Percentiles rank a stretch among this genome's conserved stretches.
Evolutionary conservation across 2,329 filamentous ascomycete genomes (phyloP).

Genomic region (Cercospora janseana): DNA sequence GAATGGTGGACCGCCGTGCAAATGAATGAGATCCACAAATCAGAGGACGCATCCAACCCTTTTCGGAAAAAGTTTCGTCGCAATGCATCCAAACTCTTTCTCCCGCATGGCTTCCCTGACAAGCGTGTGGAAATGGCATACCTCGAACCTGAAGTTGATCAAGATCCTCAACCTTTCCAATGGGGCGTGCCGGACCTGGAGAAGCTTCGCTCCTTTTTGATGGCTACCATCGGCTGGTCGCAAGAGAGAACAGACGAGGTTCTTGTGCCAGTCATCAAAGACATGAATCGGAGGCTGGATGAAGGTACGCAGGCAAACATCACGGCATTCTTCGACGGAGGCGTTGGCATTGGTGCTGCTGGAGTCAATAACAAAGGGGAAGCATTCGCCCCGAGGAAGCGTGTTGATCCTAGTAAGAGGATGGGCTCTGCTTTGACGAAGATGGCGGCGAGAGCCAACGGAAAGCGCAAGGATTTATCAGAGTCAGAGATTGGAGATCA

Average conservation of each 20-base stretch:
- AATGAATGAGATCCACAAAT: slow-evolving; percentile 59
- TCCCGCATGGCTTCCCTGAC: slow-evolving; percentile 77
- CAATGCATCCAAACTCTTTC: slow-evolving; percentile 80
- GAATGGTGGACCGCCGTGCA: slow-evolving; percentile 88
- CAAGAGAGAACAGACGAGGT: slow-evolving; percentile 93
- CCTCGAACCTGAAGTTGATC: slow-evolving; percentile 79
- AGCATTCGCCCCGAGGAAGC: slow-evolving; percentile 69
- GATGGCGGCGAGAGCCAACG: slow-evolving; percentile 57
- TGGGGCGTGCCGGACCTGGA: slow-evolving; percentile 96
- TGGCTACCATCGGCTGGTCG: slow-evolving; percentile 89
- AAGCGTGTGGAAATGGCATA: slow-evolving; percentile 79
- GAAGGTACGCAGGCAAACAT: slow-evolving; percentile 97
- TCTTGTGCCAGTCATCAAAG: slow-evolving; percentile 87
- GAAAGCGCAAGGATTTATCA: slow-evolving; percentile 25
- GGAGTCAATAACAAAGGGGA: slow-evolving; percentile 44
- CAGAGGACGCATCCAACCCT: slow-evolving; percentile 52
- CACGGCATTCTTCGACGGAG: slow-evolving; percentile 82
- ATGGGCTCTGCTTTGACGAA: slow-evolving; percentile 73
- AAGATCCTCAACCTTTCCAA: slow-evolving; percentile 73
- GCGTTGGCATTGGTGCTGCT: slow-evolving; percentile 63
- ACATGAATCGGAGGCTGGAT: slow-evolving; percentile 84
- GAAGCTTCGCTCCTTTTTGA: slow-evolving; percentile 77
- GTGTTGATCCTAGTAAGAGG: slow-evolving; percentile 64
- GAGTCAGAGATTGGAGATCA: not conserved
- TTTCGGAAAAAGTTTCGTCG: slow-evolving; percentile 88